Evolutionary conservation across 2,329 filamentous ascomycete genomes (phyloP).

Genomic region (Hypoxylon sp.): DNA sequence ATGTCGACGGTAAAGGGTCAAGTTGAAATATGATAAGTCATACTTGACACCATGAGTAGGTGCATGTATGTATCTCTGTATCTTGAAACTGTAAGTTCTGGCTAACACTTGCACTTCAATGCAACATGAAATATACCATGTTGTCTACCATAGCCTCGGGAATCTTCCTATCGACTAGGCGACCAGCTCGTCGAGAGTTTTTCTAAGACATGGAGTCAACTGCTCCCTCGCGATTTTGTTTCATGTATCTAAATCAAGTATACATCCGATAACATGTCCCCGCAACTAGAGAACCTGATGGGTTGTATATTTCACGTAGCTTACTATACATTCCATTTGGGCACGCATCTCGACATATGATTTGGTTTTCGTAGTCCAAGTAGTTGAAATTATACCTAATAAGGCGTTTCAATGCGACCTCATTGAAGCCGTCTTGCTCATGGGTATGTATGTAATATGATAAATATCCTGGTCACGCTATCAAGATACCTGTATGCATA

Average conservation of each 20-base stretch:
- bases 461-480: slow-evolving; percentile 17
- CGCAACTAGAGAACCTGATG: slow-evolving; percentile 5
- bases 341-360: not conserved
- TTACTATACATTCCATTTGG: slow-evolving; percentile 12
- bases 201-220: not conserved
- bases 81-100: not conserved
- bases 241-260: not conserved
- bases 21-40: slow-evolving; percentile 22
- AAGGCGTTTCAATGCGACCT: slow-evolving; percentile 10
- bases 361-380: not conserved
- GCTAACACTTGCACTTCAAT: not conserved
- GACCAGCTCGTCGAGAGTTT: not conserved
- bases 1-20: not conserved
- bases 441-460: not conserved
- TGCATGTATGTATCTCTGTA: slow-evolving; percentile 1
- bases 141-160: slow-evolving; percentile 5
- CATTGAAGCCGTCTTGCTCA: not conserved
- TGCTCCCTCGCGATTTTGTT: not conserved
- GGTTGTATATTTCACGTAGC: slow-evolving; percentile 3
- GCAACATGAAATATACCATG: slow-evolving; percentile 19
- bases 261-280: slow-evolving; percentile 4
- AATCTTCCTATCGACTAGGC: slow-evolving; percentile 3
- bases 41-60: slow-evolving; percentile 3
- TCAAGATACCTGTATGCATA: slow-evolving; percentile 21
- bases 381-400: not conserved